Conservation (phyloP, 164 flowering plant species). For the Saururus chinensis region DNA sequence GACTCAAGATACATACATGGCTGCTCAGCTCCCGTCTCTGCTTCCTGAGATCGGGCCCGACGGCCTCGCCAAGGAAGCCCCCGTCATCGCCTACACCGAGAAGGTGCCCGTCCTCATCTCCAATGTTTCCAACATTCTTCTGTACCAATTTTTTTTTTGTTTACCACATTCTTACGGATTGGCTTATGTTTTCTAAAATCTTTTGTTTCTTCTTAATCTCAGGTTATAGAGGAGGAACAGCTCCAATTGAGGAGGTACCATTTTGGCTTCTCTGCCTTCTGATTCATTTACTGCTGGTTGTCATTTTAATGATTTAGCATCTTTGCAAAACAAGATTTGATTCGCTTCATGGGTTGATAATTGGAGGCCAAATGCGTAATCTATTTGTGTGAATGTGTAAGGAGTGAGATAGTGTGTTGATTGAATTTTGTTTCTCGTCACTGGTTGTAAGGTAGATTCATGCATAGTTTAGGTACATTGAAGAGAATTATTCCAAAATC, state of each 20-base stretch:
- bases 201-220: conserved; percentile 10
- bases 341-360: background rate
- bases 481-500: conserved; percentile 89
- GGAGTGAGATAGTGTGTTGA: background rate
- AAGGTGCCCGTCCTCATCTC: conserved; percentile 37
- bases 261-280: background rate
- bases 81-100: conserved; percentile 89
- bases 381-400: background rate
- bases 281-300: too few relatives aligned
- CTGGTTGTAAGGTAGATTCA: background rate
- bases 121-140: too few relatives aligned
- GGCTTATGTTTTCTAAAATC: background rate
- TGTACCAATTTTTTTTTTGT: background rate
- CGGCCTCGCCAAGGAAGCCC: conserved; percentile 73
- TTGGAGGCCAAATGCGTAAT: too few relatives aligned
- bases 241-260: conserved; percentile 67
- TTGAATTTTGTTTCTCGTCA: background rate
- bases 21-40: conserved; percentile 29
- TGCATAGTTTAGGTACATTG: conserved; percentile 53
- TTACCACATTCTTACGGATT: background rate
- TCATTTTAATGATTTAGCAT: background rate
- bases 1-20: too few relatives aligned
- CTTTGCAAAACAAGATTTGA: too few relatives aligned
- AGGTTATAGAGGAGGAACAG: conserved; percentile 85
- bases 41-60: conserved; percentile 92